These are phyloP conservation scores for Pseudogymnoascus sp. DNA, from an alignment of 2,329 filamentous ascomycete genomes.

Conservation along the genomic window DNA sequence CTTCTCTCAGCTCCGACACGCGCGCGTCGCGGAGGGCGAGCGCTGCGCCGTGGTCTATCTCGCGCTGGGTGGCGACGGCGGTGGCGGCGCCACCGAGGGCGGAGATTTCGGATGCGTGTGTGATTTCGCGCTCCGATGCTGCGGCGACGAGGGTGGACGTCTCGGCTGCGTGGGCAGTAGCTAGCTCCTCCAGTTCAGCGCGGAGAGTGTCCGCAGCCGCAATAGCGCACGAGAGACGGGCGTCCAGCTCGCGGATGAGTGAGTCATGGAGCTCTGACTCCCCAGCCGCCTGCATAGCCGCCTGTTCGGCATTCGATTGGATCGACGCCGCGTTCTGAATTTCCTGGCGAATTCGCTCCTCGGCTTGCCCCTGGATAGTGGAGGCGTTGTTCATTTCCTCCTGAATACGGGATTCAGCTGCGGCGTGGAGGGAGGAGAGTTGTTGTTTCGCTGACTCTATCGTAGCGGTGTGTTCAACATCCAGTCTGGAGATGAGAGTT, in stretches of 20 bases:
- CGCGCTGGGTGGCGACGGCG: conserved; percentile 10
- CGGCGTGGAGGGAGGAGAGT: neutral
- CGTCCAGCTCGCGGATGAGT: conserved; percentile 36
- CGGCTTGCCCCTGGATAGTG: conserved; percentile 10
- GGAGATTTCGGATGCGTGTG: conserved; percentile 15
- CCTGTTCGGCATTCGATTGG: neutral
- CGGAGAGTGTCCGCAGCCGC: conserved; percentile 33
- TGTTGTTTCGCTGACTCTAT: neutral
- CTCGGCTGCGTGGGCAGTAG: conserved; percentile 21
- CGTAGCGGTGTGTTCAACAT: conserved; percentile 27
- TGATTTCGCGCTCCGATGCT: conserved; percentile 15
- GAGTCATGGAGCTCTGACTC: conserved; percentile 31
- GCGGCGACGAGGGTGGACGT: conserved; percentile 8
- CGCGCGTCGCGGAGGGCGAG: conserved; percentile 44
- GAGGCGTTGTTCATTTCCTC: conserved; percentile 21
- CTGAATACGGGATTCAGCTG: conserved; percentile 13
- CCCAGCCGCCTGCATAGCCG: neutral
- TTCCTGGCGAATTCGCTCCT: conserved; percentile 30
- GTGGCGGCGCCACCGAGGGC: conserved; percentile 13
- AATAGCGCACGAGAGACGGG: conserved; percentile 34
- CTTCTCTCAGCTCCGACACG: conserved; percentile 39
- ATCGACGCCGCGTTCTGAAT: conserved; percentile 25
- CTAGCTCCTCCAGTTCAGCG: conserved; percentile 27
- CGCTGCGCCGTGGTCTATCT: conserved; percentile 33
- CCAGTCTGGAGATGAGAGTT: conserved; percentile 39